phyloP scores from a whole-genome alignment of 2,329 filamentous ascomycete species.

The Periconia macrospinosa region DNA sequence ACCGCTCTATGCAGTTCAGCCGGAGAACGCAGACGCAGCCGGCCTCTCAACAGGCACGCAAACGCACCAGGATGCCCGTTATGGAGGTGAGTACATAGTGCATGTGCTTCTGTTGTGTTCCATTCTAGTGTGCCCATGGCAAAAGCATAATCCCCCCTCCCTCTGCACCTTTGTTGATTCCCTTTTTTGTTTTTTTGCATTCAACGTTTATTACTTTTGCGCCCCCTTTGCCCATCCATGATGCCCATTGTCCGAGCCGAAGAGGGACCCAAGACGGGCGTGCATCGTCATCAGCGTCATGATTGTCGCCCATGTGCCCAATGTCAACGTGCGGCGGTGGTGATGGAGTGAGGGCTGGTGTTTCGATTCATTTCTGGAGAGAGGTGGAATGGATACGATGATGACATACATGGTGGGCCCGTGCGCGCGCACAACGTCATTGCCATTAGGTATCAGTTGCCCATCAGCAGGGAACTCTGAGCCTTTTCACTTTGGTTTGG shows the following conservation, averaged over 20 bases:
- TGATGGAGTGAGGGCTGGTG: not conserved
- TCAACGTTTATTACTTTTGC: not conserved
- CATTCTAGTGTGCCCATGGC: slow-evolving; percentile 4
- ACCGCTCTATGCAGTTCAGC: slow-evolving; percentile 16
- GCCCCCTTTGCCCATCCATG: not conserved
- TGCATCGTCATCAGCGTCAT: not conserved
- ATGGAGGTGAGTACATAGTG: slow-evolving; percentile 37
- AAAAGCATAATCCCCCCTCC: not conserved
- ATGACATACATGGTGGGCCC: not conserved
- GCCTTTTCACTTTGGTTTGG: not conserved
- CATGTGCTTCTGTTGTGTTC: slow-evolving; percentile 22
- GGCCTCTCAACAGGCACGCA: slow-evolving; percentile 1
- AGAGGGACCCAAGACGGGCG: not conserved
- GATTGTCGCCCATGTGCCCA: not conserved
- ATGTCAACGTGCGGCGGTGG: no score
- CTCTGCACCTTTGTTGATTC: not conserved
- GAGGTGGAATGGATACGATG: not conserved
- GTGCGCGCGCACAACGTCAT: not conserved
- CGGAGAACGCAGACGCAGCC: not conserved
- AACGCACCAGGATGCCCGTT: slow-evolving; percentile 29
- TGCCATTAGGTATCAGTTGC: not conserved
- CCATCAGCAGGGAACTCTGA: not conserved
- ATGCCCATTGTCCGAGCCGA: not conserved
- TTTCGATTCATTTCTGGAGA: not conserved
- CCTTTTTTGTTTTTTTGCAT: not conserved